These are phyloP conservation scores for Sporothrix brunneoviolacea DNA, from an alignment of 2,329 filamentous ascomycete species.

Conservation along the genomic window DNA sequence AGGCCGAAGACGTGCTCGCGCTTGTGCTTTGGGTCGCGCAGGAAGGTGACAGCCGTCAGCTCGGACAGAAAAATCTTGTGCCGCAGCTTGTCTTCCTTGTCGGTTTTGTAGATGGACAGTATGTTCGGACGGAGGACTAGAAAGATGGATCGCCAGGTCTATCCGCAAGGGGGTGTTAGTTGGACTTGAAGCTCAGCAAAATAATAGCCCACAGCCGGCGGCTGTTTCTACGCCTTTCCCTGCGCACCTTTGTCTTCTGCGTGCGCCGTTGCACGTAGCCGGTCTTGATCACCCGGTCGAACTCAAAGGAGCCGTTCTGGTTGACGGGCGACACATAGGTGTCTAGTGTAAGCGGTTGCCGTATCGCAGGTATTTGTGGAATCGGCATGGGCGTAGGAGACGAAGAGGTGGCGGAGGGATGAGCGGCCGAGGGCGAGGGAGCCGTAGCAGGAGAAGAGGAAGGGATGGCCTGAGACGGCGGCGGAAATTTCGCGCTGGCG, in stretches of 20 bases:
- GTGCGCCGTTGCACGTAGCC: slow-evolving; percentile 83
- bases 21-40: slow-evolving; percentile 84
- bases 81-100: slow-evolving; percentile 81
- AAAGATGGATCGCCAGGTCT: slow-evolving; percentile 88
- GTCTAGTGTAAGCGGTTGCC: slow-evolving; percentile 47
- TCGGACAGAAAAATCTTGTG: slow-evolving; percentile 85
- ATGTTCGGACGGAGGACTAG: slow-evolving; percentile 85
- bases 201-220: background rate
- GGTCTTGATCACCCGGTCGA: slow-evolving; percentile 86
- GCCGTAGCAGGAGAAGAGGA: no score
- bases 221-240: background rate
- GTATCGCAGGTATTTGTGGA: slow-evolving; percentile 23
- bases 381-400: slow-evolving; percentile 5
- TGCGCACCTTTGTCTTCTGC: slow-evolving; percentile 81
- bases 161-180: slow-evolving; percentile 1
- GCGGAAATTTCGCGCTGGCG: slow-evolving; percentile 13
- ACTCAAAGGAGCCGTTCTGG: slow-evolving; percentile 91
- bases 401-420: no score
- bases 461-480: background rate
- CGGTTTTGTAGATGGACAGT: slow-evolving; percentile 87
- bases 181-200: background rate
- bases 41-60: slow-evolving; percentile 79
- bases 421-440: no score
- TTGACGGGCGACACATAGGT: slow-evolving; percentile 74
- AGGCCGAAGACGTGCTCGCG: slow-evolving; percentile 84